Evolutionary conservation across 139 green algal genomes (phyloP).

Genomic region (Ettlia oleoabundans): DNA sequence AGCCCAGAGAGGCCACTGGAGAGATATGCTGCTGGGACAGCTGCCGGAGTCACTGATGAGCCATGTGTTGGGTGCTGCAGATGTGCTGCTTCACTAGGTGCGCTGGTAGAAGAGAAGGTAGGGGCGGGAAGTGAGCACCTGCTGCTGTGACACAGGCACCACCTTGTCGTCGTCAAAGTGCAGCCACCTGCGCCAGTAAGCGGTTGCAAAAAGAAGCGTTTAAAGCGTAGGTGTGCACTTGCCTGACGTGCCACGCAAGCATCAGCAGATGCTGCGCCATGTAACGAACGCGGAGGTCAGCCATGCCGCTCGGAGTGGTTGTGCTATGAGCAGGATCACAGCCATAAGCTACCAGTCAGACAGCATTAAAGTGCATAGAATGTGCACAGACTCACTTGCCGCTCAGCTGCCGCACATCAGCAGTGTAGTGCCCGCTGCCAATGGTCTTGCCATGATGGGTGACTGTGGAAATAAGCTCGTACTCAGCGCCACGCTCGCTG

Average conservation of each 20-base stretch:
- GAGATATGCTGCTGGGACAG: too few species aligned
- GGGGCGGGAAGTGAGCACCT: constrained; percentile 63
- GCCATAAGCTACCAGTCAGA: too few species aligned
- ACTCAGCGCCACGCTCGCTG: constrained; percentile 49
- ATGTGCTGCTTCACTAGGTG: background rate
- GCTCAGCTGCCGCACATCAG: constrained; percentile 75
- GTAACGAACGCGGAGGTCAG: too few species aligned
- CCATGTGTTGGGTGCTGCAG: background rate
- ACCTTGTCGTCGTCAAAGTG: constrained; percentile 82
- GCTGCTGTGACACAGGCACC: constrained; percentile 42
- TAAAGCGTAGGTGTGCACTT: too few species aligned
- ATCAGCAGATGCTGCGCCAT: too few species aligned
- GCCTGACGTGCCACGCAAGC: background rate
- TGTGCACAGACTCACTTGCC: constrained; percentile 22
- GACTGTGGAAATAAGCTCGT: constrained; percentile 74
- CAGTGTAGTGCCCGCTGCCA: constrained; percentile 77
- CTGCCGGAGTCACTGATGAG: background rate
- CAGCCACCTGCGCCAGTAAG: constrained; percentile 58
- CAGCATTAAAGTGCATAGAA: background rate
- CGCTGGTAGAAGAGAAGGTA: constrained; percentile 86
- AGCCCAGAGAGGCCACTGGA: too few species aligned
- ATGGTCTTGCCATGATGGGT: constrained; percentile 74
- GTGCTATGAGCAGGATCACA: too few species aligned
- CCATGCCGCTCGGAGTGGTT: too few species aligned
- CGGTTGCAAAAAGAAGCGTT: background rate